Evolutionary conservation across 306 rosid species (phyloP), one percentile per base, ranked within the genome.

Genomic region (Vicia sativa): DNA sequence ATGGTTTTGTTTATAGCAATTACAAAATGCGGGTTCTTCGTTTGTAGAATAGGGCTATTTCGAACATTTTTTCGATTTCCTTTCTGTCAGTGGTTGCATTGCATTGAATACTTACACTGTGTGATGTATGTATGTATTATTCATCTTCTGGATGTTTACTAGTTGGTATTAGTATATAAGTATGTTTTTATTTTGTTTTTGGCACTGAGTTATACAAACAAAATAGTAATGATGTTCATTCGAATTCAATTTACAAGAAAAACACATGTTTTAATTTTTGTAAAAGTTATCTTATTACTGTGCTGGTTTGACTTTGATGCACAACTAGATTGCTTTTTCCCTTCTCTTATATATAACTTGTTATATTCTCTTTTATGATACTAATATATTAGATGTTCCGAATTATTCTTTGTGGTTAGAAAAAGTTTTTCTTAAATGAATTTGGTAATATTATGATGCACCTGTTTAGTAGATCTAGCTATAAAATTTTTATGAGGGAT

Each of bases 251-350:
- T 26, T 26, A 0, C 3, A 26, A 26, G 29, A 1, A 26, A 26
- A 26, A 26, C 4, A 4, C 4, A 3, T 26, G 29, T 26, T 26
- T 26, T 26, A 3, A 26, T n/a, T 26, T 26, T 26, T 26, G 29
- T 26, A 26, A 26, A 26, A 0, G 4, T 26, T 26, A 26, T 26
- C 2, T 26, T 4, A 1, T 26, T 26, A 26, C 3, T 26, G 29
- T 26, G 29, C 3, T 73, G 75, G 72, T n/a, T n/a, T n/a, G n/a
- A n/a, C n/a, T 45, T 74, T 9, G 5, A 63, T 44, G 50, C 50
- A 35, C 64, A 28, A 15, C 64, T 29, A 9, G 12, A 62, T 67
- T 43, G 52, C 8, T 37, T 9, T 37, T 26, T 26, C 2, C 29
- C 29, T 2, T 26, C 29, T 26, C 4, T n/a, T n/a, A 3, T 26